phyloP scores from a whole-genome alignment of 768 basidiomycete genomes.

The Psilocybe subaeruginosa region DNA sequence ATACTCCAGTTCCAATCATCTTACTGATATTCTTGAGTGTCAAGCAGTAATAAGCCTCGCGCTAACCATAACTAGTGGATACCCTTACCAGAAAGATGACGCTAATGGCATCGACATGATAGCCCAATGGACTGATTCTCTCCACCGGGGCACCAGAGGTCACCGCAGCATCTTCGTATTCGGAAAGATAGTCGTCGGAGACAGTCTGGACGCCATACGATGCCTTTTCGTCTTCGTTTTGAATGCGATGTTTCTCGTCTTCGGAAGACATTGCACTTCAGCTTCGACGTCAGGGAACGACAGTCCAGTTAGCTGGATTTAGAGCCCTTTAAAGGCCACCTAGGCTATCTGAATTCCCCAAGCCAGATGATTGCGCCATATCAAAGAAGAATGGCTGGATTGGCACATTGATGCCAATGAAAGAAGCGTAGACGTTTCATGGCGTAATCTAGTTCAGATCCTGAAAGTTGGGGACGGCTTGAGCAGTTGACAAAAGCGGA shows the following conservation, averaged over 20 bases:
- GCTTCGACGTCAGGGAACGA: neutral
- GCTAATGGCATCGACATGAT: slow-evolving; percentile 6
- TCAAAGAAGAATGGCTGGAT: slow-evolving; percentile 14
- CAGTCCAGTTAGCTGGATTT: neutral
- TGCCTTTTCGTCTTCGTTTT: neutral
- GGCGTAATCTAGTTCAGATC: neutral
- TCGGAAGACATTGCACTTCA: slow-evolving; percentile 1
- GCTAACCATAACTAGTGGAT: neutral
- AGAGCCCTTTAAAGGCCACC: slow-evolving; percentile 31
- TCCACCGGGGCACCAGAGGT: slow-evolving; percentile 6
- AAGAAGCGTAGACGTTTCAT: slow-evolving; percentile 2
- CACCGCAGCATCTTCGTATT: slow-evolving; percentile 9
- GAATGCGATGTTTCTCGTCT: neutral
- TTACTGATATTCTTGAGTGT: slow-evolving; percentile 2
- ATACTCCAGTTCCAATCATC: slow-evolving; percentile 12
- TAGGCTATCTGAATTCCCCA: slow-evolving; percentile 11
- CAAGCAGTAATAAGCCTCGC: neutral
- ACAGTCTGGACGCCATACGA: neutral
- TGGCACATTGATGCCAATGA: slow-evolving; percentile 14
- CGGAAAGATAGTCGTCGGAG: neutral
- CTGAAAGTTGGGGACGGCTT: neutral
- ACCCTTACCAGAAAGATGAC: slow-evolving; percentile 3
- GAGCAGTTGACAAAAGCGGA: slow-evolving; percentile 7
- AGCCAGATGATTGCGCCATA: slow-evolving; percentile 23
- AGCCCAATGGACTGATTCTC: slow-evolving; percentile 4